phyloP scores from a whole-genome alignment of 2,329 filamentous ascomycete species.

The Diplodia seriata region DNA sequence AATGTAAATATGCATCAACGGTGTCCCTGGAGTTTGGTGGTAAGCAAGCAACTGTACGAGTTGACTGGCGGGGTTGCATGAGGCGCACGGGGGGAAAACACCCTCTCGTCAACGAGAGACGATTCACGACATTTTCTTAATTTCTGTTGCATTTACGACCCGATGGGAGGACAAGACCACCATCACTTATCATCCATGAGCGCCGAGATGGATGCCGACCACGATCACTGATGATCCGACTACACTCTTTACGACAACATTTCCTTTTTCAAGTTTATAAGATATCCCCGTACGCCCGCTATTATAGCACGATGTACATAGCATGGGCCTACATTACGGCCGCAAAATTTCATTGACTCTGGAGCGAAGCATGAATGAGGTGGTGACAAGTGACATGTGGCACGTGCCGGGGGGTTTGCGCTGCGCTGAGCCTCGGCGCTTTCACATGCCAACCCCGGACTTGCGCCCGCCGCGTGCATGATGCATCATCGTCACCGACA shows the following conservation, averaged over 20 bases:
- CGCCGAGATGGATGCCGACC: constrained; percentile 27
- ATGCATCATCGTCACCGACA: constrained; percentile 29
- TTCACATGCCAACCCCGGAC: constrained; percentile 32
- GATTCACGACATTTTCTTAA: constrained; percentile 5
- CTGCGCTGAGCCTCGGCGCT: constrained; percentile 25
- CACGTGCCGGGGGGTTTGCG: neutral
- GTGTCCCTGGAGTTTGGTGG: constrained; percentile 17
- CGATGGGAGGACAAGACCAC: constrained; percentile 14
- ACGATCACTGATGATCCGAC: constrained; percentile 25
- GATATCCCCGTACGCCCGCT: constrained; percentile 21
- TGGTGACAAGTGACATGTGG: constrained; percentile 18
- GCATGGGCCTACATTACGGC: constrained; percentile 19
- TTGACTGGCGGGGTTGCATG: constrained; percentile 12
- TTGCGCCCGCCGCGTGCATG: constrained; percentile 24
- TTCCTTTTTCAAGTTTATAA: constrained; percentile 6
- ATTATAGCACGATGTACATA: constrained; percentile 13
- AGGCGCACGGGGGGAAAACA: constrained; percentile 23
- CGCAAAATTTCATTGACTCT: constrained; percentile 23
- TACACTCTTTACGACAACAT: constrained; percentile 14
- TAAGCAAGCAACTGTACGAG: neutral
- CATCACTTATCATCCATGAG: constrained; percentile 31
- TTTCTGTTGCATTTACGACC: constrained; percentile 14
- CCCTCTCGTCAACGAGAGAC: constrained; percentile 29
- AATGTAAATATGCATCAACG: constrained; percentile 34
- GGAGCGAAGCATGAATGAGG: neutral